Evolutionary conservation across 805 yeast genomes (phyloP).

Genomic region (Saccharomyces kudriavzevii): DNA sequence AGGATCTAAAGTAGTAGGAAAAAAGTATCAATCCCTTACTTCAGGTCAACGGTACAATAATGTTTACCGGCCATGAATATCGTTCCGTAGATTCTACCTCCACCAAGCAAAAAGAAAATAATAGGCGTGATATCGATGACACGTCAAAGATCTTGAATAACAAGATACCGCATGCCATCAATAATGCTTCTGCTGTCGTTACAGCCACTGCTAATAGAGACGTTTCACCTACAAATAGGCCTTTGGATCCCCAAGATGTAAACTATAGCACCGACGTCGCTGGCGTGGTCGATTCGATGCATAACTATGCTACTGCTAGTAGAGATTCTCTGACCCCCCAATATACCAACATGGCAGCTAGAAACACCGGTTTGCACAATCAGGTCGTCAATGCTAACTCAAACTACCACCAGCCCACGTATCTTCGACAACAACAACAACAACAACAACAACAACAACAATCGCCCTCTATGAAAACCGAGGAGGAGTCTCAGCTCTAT

Average conservation of each 20-base stretch:
- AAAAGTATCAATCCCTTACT: background rate
- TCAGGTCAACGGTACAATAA: background rate
- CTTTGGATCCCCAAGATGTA: background rate
- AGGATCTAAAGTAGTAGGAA: background rate
- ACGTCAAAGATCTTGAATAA: background rate
- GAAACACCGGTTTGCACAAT: background rate
- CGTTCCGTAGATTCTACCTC: background rate
- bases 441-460: background rate
- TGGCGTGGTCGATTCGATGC: background rate
- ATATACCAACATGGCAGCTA: background rate
- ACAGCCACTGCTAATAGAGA: background rate
- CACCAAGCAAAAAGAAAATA: background rate
- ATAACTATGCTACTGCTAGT: background rate
- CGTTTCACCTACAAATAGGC: background rate
- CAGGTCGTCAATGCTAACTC: background rate
- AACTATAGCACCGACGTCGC: background rate
- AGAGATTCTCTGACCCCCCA: background rate
- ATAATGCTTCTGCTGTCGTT: background rate
- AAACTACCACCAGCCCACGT: constrained; percentile 7
- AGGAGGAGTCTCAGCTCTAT: background rate
- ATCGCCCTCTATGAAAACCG: background rate
- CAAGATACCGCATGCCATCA: background rate
- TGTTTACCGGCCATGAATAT: background rate
- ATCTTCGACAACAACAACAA: constrained; percentile 3
- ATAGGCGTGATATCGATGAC: background rate